Base-by-base conservation (phyloP, 306 rosid genomes). In the Morella rubra region DNA sequence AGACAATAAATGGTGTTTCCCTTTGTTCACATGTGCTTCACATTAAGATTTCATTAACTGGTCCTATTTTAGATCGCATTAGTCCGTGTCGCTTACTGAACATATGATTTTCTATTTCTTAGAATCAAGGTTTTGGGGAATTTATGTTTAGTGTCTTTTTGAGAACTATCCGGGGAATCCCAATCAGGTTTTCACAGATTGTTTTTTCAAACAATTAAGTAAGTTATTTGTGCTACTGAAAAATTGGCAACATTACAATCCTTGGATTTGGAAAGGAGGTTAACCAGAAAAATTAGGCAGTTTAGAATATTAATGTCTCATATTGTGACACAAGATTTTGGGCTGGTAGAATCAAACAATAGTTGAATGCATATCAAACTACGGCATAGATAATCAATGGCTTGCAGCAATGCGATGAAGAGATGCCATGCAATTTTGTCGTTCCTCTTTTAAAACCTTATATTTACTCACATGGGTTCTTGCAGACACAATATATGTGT, bases 111-210 rank as follows among this genome's bases (percentile, higher is more conserved):
- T 54, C 5, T 18, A 2, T 1, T 68, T 68, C 32, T 44, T 8
- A 54, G 42, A 61, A 69, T 66, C 55, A 54, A 44, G 49, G 64
- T 6, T 16, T 73, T 74, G 69, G 20, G 60, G 60, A n/a, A 7
- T 54, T n/a, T 54, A 10, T 54, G 27, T n/a, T 3, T 1, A 53
- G 60, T n/a, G 16, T 54, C 60, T 18, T 54, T 52, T 54, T 54
- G 1, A 54, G 60, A 54, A n/a, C n/a, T 54, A 4, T 54, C 20
- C n/a, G 3, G 60, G 16, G 27, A 54, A 54, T 54, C 11, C 9
- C 20, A 53, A 53, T 53, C 18, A 6, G 8, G 8, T 53, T 18
- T 53, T n/a, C 9, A 2, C 6, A n/a, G 7, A 15, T 5, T 49
- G 10, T 53, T 53, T 5, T 6, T 53, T 53, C 9, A 47, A 47